A percentile compares a stretch with the other conserved stretches of the same genome.
Conservation (phyloP, 2,329 filamentous ascomycete genomes). For the Clarireedia sp. region DNA sequence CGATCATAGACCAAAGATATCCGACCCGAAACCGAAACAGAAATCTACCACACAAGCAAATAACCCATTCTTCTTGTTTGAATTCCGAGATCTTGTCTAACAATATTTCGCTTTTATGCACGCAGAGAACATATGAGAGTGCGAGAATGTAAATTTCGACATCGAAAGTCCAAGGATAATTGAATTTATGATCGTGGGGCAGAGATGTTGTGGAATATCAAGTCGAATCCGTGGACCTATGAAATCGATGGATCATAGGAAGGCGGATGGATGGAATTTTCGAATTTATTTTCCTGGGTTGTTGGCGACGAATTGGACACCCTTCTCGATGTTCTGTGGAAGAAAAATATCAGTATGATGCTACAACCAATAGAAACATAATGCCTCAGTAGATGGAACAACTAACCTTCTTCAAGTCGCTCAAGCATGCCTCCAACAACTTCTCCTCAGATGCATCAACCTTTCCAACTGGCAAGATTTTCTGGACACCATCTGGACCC, state of each 20-base stretch:
- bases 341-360: conserved; percentile 85
- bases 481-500: conserved; percentile 90
- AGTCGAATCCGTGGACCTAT: background rate
- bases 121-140: background rate
- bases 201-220: background rate
- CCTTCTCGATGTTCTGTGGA: conserved; percentile 90
- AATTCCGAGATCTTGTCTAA: background rate
- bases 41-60: background rate
- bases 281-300: conserved; percentile 15
- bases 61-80: background rate
- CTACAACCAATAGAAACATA: conserved; percentile 69
- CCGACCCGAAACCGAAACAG: background rate
- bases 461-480: conserved; percentile 82
- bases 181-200: background rate
- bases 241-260: background rate
- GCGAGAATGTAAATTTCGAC: background rate
- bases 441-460: conserved; percentile 80
- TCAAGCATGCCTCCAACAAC: conserved; percentile 77
- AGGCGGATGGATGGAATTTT: background rate
- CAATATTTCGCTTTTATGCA: too few relatives aligned
- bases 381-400: background rate
- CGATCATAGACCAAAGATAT: background rate
- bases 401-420: conserved; percentile 63
- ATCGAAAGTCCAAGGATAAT: too few relatives aligned
- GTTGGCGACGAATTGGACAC: conserved; percentile 62